Evolutionary conservation across 1,284 basidiomycete species (phyloP).

Genomic region (Trichosporon sp.): DNA sequence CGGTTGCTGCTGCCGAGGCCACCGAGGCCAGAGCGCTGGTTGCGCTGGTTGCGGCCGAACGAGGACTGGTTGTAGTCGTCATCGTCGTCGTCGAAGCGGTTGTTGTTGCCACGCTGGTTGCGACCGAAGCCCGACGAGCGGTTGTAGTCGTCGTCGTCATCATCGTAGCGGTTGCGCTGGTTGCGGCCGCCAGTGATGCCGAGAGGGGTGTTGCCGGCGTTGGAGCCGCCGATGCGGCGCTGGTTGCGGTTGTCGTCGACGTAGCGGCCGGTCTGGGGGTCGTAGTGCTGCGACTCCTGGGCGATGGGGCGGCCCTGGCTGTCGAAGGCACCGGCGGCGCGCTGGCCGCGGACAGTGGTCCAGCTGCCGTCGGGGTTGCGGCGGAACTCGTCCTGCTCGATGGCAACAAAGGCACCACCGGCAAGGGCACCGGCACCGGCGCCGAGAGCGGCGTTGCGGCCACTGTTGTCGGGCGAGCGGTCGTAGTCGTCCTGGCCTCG

Average conservation of each 20-base stretch:
- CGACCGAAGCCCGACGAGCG: background rate
- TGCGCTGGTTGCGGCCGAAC: background rate
- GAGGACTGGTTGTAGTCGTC: background rate
- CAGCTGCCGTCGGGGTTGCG: background rate
- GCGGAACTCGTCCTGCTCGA: background rate
- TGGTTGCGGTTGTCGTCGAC: background rate
- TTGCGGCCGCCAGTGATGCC: background rate
- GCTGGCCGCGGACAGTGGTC: background rate
- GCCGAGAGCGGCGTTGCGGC: background rate
- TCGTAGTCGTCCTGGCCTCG: conserved; percentile 56
- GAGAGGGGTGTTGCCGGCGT: background rate
- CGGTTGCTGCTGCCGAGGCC: background rate
- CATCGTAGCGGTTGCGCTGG: background rate
- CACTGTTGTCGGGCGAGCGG: conserved; percentile 55
- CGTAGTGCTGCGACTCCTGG: background rate
- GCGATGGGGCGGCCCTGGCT: background rate
- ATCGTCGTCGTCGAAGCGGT: background rate
- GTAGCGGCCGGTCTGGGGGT: background rate
- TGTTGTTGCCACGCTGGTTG: background rate
- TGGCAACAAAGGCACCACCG: background rate
- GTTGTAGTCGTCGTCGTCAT: background rate
- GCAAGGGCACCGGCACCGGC: background rate
- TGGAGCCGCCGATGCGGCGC: background rate
- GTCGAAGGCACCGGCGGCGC: background rate
- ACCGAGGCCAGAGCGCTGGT: background rate